A percentile compares a stretch with the other conserved stretches of the same genome.
phyloP scores from a whole-genome alignment of 202 grass and related monocot species.

The Hordeum pubiflorum region DNA sequence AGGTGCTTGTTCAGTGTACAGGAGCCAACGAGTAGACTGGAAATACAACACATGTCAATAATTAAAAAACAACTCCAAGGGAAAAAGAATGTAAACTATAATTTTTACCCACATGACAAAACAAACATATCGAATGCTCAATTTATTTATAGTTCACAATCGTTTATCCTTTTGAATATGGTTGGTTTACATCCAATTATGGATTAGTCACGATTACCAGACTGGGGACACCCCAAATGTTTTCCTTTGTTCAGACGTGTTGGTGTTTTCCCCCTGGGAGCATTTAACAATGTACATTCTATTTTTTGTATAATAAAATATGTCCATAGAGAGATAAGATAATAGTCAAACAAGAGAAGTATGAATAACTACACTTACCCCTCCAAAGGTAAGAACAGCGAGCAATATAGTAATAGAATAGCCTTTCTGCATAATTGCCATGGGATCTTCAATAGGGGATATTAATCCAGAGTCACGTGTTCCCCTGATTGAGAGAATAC shows the following conservation, averaged over 20 bases:
- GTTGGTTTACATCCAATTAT: background rate
- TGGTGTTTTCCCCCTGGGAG: background rate
- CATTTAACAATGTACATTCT: background rate
- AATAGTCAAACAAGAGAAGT: constrained; percentile 8
- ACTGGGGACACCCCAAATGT: background rate
- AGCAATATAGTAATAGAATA: constrained; percentile 91
- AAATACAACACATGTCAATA: constrained; percentile 19
- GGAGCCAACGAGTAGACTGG: constrained; percentile 95
- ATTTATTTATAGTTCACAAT: background rate
- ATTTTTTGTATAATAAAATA: background rate
- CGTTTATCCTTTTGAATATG: background rate
- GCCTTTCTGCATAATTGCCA: constrained; percentile 94
- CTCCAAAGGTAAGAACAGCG: constrained; percentile 82
- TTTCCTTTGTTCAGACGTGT: background rate
- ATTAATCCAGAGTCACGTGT: constrained; percentile 68
- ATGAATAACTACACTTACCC: constrained; percentile 56
- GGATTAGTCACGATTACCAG: background rate
- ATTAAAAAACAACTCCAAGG: constrained; percentile 2
- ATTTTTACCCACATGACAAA: background rate
- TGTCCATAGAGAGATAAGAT: background rate
- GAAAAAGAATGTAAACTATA: background rate
- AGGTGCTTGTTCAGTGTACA: constrained; percentile 98
- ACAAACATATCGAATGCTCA: background rate
- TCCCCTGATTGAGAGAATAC: constrained; percentile 93
- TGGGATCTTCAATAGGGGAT: constrained; percentile 78